A percentile compares a stretch with the other conserved stretches of the same genome.
Evolutionary conservation across 2,329 filamentous ascomycete species (phyloP).

Genomic region (Gliomastix tumulicola): DNA sequence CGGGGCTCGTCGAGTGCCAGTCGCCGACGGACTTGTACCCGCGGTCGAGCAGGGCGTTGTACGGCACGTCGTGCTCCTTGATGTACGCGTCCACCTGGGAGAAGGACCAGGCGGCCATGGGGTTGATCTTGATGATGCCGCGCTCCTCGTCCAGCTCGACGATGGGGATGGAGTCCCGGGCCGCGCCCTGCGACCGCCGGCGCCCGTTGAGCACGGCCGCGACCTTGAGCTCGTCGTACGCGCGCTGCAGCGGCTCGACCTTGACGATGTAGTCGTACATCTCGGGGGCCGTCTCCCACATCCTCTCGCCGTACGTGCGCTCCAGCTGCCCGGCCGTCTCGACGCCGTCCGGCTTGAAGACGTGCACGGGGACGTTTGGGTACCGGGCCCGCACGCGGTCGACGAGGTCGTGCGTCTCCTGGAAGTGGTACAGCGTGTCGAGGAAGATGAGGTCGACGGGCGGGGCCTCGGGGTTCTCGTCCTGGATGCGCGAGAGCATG

Average conservation of each 20-base stretch:
- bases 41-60: slow-evolving; percentile 82
- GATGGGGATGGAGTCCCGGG: slow-evolving; percentile 83
- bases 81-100: slow-evolving; percentile 84
- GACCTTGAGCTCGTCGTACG: slow-evolving; percentile 81
- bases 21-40: slow-evolving; percentile 99
- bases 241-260: slow-evolving; percentile 90
- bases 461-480: slow-evolving; percentile 52
- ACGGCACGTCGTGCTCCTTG: slow-evolving; percentile 79
- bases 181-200: slow-evolving; percentile 84
- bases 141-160: slow-evolving; percentile 85
- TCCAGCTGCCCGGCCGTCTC: slow-evolving; percentile 73
- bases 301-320: slow-evolving; percentile 67
- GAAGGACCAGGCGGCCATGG: slow-evolving; percentile 90
- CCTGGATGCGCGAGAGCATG: slow-evolving; percentile 71
- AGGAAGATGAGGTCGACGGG: slow-evolving; percentile 69
- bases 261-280: slow-evolving; percentile 97
- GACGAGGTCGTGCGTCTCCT: slow-evolving; percentile 68
- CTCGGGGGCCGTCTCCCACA: slow-evolving; percentile 83
- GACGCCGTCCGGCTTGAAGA: slow-evolving; percentile 79
- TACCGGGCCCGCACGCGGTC: slow-evolving; percentile 71
- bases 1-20: slow-evolving; percentile 94
- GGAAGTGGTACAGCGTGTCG: slow-evolving; percentile 77
- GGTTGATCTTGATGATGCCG: slow-evolving; percentile 95
- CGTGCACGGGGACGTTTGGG: slow-evolving; percentile 71
- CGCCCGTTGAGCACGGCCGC: slow-evolving; percentile 89